Base-by-base conservation (phyloP, 1,284 basidiomycete genomes). In the Tilletia walkeri region DNA sequence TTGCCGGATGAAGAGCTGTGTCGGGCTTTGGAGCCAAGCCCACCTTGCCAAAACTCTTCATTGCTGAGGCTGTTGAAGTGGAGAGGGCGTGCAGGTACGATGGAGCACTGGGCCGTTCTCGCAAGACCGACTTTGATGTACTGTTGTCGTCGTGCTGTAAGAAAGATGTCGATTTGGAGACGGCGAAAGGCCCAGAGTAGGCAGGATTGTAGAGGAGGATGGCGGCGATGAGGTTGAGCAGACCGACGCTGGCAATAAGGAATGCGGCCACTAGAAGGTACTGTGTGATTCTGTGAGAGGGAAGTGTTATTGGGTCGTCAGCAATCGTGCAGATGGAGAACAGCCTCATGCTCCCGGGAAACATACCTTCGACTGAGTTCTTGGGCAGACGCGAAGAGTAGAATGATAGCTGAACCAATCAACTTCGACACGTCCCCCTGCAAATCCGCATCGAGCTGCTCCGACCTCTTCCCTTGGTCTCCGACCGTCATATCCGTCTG, bases 281-380 rank as follows among this genome's bases (percentile, higher is more conserved):
- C 12, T 34, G 34, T 4, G 18, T 39, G 59, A 63, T 63, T 16
- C 59, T 63, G 59, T 38, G 1, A 12, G 59, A 9, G 36, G 2
- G 12, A 63, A 6, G 24, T 30, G 24, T 30, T 30, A 2, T 30
- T 30, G 24, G 24, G 24, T 6, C 36, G 34, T 6, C 14, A 45
- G 41, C 1, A 45, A 45, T 45, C 41, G 24, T 2, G 24, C 1
- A 30, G 24, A 30, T 30, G 24, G 24, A 1, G 24, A 30, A 30
- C 24, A 30, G 24, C 24, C 24, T 30, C 24, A 30, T 30, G 24
- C 24, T 2, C 24, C 24, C 24, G 24, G 24, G 24, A 30, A 30
- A 39, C 59, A 14, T n/a, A 63, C 59, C 59, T 63, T 41, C 59
- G 59, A 63, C 59, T 63, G 36, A 63, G 59, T 41, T 63, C 59